These are phyloP conservation scores for Phanerodontia chrysosporium DNA, from an alignment of 768 basidiomycete genomes.

Conservation along the genomic window DNA sequence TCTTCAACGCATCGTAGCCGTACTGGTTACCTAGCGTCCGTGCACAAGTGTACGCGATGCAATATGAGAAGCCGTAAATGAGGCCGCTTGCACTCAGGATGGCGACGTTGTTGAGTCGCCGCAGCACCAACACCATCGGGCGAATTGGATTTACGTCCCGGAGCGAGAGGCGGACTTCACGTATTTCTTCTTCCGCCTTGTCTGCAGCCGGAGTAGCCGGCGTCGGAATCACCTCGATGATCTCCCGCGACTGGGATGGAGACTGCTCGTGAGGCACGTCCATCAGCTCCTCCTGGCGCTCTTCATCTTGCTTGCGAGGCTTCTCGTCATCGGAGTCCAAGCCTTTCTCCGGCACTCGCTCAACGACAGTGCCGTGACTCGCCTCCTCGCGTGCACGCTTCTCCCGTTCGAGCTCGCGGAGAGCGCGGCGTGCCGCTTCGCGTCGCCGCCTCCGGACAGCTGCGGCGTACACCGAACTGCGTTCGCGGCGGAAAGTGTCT, in stretches of 20 bases:
- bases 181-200: conserved; percentile 3
- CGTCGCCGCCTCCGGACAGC: conserved; percentile 44
- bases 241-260: background rate
- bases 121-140: conserved; percentile 55
- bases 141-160: conserved; percentile 73
- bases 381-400: background rate
- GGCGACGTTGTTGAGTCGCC: conserved; percentile 60
- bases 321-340: background rate
- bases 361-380: conserved; percentile 18
- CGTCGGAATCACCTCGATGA: background rate
- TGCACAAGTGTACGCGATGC: conserved; percentile 69
- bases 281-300: background rate
- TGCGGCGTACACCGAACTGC: conserved; percentile 75
- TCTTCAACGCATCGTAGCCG: conserved; percentile 59
- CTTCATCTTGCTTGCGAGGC: background rate
- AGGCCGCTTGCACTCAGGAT: conserved; percentile 58
- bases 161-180: conserved; percentile 49
- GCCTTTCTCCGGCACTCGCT: background rate
- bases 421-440: conserved; percentile 3
- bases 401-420: background rate
- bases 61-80: conserved; percentile 67
- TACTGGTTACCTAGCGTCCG: conserved; percentile 65
- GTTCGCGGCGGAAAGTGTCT: conserved; percentile 80
- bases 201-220: background rate
- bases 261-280: background rate